Base-by-base conservation (phyloP, 495 filamentous ascomycete genomes). In the Tuber indicum region DNA sequence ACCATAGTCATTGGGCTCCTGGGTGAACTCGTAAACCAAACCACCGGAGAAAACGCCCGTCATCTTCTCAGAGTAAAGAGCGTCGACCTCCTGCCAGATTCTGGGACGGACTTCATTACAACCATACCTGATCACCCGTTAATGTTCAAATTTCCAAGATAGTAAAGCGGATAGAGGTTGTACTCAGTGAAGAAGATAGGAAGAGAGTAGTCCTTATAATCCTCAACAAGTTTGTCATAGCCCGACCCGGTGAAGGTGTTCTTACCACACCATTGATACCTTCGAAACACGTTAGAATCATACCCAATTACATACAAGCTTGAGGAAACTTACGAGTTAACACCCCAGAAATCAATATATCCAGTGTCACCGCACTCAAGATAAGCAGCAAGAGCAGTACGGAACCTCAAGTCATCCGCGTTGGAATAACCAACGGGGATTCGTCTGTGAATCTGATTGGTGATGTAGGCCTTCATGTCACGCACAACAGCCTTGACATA, bases 141-240 rank as follows among this genome's bases (percentile, higher is more conserved):
- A 72, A 45, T 46, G 32, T 46, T n/a, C 14, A 72, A 72, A 21
- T 16, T n/a, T 10, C 19, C 12, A 72, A 45, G 36, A 46, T 46
- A 21, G 6, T 43, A 72, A 49, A 32, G 0, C 16, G 26, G 26
- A 66, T 66, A 12, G 58, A 19, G 32, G 4, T 19, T 36, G 36
- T 66, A 98, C 85, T 99, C 96, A 81, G 92, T 95, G 88, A 96
- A 97, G 89, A 99, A 99, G 79, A 98, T 91, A n/a, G 95, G 96
- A 73, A 97, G 87, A 79, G 94, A 94, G 84, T 97, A 98, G 82
- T 92, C 90, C 76, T 88, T 89, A 87, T 96, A 97, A 85, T 91
- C 92, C 87, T 92, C 88, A 73, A 98, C 96, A 88, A 97, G 97
- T 84, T 92, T 86, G 84, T 93, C 89, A 92, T 94, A 99, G 76